Evolutionary conservation across 371 early-diverging fungal species (phyloP), one percentile per base, ranked within the genome.

Genomic region (Mortierella sp.): DNA sequence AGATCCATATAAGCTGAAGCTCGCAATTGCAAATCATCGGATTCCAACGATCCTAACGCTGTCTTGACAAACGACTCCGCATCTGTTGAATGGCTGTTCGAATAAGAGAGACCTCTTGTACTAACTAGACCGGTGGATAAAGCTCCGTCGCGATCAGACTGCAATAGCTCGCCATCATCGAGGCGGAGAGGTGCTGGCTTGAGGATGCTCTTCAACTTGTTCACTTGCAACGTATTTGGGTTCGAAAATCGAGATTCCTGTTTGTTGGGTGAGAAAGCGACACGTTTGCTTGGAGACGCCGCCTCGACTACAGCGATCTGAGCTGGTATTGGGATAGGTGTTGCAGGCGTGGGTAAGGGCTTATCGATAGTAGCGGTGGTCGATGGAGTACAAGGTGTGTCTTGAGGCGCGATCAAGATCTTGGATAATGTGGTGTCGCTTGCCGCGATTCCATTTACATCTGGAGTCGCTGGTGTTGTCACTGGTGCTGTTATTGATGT

Each of bases 231-330:
- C 4, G 20, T n/a, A 32, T 32, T 68, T 20, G 78, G 69, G 14
- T 20, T 67, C 4, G 78, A 77, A 35, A 72, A 62, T 61, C 64
- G 63, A 1, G 73, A 72, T 20, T 70, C 72, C 47, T 63, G 73
- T 57, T 69, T 77, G 66, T 68, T 68, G 14, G 78, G 78, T 0
- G 78, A 77, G 20, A 77, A 77, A 1, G 62, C 72, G 18, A 77
- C 78, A 9, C 78, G 78, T 22, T 72, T 68, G 22, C 68, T 71
- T 12, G 78, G 78, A 11, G 78, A 77, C 12, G 78, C 69, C 12
- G 68, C 78, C 12, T 40, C 62, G 6, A 77, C 51, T n/a, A 77
- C 30, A 11, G 78, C 72, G 40, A 77, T 66, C 40, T 77, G 73
- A 1, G 78, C 69, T 16, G 78, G 78, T 32, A 77, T 66, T 1